phyloP scores from a whole-genome alignment of 805 yeast species.

The Candida palmyrensis region DNA sequence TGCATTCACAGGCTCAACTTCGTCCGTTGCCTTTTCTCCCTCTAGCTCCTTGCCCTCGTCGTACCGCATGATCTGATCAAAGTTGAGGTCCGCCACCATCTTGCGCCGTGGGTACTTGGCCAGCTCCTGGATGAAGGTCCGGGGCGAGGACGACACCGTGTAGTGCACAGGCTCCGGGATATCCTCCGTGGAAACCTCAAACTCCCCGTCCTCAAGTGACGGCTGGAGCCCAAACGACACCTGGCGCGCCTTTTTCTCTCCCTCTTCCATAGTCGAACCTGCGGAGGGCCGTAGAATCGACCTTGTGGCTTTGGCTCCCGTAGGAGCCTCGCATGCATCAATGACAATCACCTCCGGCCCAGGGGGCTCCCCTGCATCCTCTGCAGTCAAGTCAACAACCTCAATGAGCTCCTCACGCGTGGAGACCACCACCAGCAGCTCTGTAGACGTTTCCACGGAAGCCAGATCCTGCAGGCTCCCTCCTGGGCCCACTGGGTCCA shows the following conservation, averaged over 20 bases:
- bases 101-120: slow-evolving; percentile 19
- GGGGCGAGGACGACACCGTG: slow-evolving; percentile 20
- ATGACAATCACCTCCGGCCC: slow-evolving; percentile 14
- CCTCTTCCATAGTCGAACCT: too few species aligned
- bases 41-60: slow-evolving; percentile 12
- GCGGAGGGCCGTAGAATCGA: slow-evolving; percentile 1
- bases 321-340: slow-evolving; percentile 16
- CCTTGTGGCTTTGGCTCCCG: neutral
- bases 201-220: slow-evolving; percentile 12
- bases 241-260: too few species aligned
- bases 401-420: slow-evolving; percentile 7
- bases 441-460: neutral
- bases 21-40: too few species aligned
- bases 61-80: slow-evolving; percentile 21
- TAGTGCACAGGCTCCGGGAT: slow-evolving; percentile 15
- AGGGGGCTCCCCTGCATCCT: slow-evolving; percentile 7
- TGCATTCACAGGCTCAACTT: too few species aligned
- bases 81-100: slow-evolving; percentile 23
- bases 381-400: slow-evolving; percentile 12
- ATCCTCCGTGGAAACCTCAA: neutral
- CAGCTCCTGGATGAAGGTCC: slow-evolving; percentile 19
- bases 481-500: neutral
- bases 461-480: neutral
- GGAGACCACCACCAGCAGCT: too few species aligned
- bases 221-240: slow-evolving; percentile 10